A percentile compares a stretch with the other conserved stretches of the same genome.
Conservation (phyloP, 2,329 filamentous ascomycete genomes). For the Tolypocladium inflatum region DNA sequence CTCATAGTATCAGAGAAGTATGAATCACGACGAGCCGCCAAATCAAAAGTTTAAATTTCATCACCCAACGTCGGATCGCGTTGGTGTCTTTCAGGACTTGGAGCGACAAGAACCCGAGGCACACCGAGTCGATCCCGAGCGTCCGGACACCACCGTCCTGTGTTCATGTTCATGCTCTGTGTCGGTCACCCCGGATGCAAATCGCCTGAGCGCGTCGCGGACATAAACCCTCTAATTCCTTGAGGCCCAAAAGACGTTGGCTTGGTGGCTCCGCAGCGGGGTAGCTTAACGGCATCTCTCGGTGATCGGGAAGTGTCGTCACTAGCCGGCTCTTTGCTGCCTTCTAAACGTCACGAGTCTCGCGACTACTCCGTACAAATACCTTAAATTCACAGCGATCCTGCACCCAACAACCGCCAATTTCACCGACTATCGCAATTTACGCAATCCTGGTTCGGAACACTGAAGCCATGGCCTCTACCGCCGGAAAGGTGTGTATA, state of each 20-base stretch:
- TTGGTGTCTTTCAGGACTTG: neutral
- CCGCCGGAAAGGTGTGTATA: slow-evolving; percentile 37
- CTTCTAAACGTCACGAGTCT: neutral
- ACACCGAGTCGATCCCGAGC: neutral
- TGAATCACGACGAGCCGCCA: neutral
- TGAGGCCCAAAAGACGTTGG: neutral
- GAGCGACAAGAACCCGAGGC: neutral
- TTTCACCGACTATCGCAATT: neutral
- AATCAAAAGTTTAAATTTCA: neutral
- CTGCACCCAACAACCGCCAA: neutral
- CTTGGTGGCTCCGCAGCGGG: slow-evolving; percentile 1
- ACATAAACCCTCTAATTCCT: neutral
- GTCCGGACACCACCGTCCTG: neutral
- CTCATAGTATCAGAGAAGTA: neutral
- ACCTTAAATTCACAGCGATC: neutral
- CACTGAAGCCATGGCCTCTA: slow-evolving; percentile 33
- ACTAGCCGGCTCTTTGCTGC: neutral
- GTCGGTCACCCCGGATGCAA: neutral
- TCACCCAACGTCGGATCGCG: too few relatives aligned
- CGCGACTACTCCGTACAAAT: neutral
- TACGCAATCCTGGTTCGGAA: too few relatives aligned
- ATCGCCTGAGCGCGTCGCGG: neutral
- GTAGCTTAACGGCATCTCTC: slow-evolving; percentile 2
- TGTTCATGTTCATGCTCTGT: neutral
- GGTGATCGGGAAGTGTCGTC: slow-evolving; percentile 1